Evolutionary conservation across 768 basidiomycete species (phyloP), one percentile per base, ranked within the genome.

Genomic region (Termitomyces sp.): DNA sequence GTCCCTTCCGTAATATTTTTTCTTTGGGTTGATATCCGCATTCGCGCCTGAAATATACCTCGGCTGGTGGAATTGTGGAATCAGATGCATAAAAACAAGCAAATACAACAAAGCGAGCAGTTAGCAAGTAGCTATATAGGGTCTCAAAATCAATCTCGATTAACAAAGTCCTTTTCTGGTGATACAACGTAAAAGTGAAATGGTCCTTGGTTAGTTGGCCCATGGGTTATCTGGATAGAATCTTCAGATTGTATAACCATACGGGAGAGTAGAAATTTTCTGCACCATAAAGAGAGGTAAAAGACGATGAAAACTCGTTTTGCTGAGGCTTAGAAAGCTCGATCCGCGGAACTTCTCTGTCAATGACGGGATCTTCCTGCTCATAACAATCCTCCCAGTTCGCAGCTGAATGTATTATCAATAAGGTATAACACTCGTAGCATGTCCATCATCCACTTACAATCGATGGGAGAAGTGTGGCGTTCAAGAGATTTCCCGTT

Each of bases 1-100:
- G 57, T 63, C 56, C 44, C 51, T 64, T 55, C 44, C 62, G 20
- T 68, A 68, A 68, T 66, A 37, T 48, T 58, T 59, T 37, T 56
- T 51, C 24, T 52, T 58, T 36, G 57, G 50, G 45, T 45, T 22
- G 42, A 46, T 62, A 61, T 55, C 51, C 31, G 33, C 51, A 56
- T 49, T 59, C 42, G 56, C 34, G 45, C 51, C 39, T 56, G 20
- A 61, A 63, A 55, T 63, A 63, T 58, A 63, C 55, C 58, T 62
- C 44, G 55, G 51, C 39, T 52, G 51, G 28, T 41, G 37, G 36
- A 41, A 52, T 20, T n/a, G 28, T 41, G 37, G 36, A 41, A 52
- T 20, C 26, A 39, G 36, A 52, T 39, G 16, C 34, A 51, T 37
- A 39, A 28, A n/a, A 37, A 3, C 12, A 41, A 37, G 37, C 18